phyloP scores from a whole-genome alignment of 345 rosid genomes.

The Brassica incana region DNA sequence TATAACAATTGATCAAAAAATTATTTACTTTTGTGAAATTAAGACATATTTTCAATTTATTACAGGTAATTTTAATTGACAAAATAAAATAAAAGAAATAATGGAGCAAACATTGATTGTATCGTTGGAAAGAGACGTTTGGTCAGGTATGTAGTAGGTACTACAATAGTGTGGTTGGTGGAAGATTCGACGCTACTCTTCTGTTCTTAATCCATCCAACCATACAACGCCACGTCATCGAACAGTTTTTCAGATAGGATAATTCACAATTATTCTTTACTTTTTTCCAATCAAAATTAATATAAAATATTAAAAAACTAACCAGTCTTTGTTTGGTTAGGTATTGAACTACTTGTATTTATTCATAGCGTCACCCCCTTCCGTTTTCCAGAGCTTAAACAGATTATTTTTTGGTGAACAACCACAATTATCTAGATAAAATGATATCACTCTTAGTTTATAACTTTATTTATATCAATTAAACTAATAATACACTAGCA shows the following conservation, averaged over 20 bases:
- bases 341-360: neutral
- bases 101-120: constrained; percentile 7
- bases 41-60: no score
- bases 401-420: neutral
- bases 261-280: neutral
- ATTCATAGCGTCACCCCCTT: constrained; percentile 1
- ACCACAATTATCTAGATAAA: neutral
- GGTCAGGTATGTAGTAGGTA: constrained; percentile 24
- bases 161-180: constrained; percentile 23
- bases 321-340: constrained; percentile 11
- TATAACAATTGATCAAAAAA: neutral
- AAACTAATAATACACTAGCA: neutral
- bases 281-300: neutral
- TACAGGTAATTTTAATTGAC: neutral
- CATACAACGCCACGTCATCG: constrained; percentile 9
- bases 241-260: constrained; percentile 1
- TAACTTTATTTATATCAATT: neutral
- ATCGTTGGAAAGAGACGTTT: constrained; percentile 7
- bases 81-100: neutral
- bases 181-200: constrained; percentile 26
- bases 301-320: neutral
- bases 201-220: neutral
- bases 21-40: neutral
- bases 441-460: neutral
- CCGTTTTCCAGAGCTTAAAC: neutral